Percentiles rank a stretch among this genome's conserved stretches.
These are phyloP conservation scores for Kwoniella sp. DNA, from an alignment of 768 basidiomycete species.

Conservation along the genomic window DNA sequence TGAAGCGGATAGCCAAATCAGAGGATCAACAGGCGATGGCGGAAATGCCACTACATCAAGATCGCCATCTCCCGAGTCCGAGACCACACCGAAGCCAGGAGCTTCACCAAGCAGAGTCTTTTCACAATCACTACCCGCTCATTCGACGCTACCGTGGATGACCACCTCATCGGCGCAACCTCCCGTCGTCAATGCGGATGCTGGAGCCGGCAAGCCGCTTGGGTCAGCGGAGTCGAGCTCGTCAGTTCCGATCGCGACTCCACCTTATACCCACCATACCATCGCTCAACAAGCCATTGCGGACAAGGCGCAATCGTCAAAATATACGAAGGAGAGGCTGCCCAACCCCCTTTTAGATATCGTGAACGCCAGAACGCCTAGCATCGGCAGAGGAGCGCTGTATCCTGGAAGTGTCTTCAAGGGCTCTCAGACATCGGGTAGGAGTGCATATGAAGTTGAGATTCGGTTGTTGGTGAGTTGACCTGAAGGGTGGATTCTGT, in stretches of 20 bases:
- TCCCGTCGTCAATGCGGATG: background rate
- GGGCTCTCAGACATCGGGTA: slow-evolving; percentile 90
- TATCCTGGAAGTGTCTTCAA: slow-evolving; percentile 86
- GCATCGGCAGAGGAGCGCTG: slow-evolving; percentile 46
- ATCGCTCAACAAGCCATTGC: background rate
- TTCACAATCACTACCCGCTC: slow-evolving; percentile 42
- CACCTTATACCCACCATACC: background rate
- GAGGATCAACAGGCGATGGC: background rate
- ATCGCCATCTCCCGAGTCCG: slow-evolving; percentile 1
- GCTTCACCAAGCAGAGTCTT: background rate
- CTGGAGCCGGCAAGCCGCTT: slow-evolving; percentile 7
- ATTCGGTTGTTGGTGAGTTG: slow-evolving; percentile 81
- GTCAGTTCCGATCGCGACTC: background rate
- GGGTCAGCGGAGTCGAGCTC: background rate
- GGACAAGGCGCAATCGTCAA: too few species aligned
- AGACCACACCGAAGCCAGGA: slow-evolving; percentile 2
- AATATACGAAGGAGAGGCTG: slow-evolving; percentile 19
- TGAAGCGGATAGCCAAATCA: background rate
- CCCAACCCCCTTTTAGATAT: slow-evolving; percentile 52
- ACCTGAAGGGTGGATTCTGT: slow-evolving; percentile 9
- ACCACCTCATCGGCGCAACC: slow-evolving; percentile 9
- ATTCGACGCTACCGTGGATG: slow-evolving; percentile 36
- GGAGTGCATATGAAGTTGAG: slow-evolving; percentile 90
- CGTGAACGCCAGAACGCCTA: slow-evolving; percentile 34
- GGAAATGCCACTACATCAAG: background rate